Evolutionary conservation across 441 rosid species (phyloP).

Genomic region (Arabidopsis hybrid): DNA sequence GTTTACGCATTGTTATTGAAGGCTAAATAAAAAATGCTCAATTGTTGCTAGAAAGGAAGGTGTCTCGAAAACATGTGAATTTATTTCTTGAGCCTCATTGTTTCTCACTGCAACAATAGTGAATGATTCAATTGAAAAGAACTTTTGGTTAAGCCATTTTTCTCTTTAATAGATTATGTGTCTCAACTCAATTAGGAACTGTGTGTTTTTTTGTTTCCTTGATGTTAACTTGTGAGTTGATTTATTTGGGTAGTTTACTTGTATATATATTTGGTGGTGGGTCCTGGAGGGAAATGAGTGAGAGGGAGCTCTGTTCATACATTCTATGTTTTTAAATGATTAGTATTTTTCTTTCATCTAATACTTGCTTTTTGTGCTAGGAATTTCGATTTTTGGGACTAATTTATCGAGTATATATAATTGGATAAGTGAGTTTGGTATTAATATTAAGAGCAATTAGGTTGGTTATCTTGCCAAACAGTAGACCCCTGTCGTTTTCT

Average conservation of each 20-base stretch:
- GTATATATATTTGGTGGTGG: conserved; percentile 27
- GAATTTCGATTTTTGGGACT: conserved; percentile 25
- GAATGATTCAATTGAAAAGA: conserved; percentile 1
- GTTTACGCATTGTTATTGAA: conserved; percentile 23
- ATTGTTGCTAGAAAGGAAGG: not conserved
- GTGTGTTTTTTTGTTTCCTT: conserved; percentile 23
- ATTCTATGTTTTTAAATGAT: conserved; percentile 14
- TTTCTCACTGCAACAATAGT: conserved; percentile 2
- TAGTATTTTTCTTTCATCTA: conserved; percentile 21
- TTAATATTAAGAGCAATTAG: not conserved
- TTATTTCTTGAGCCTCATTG: not conserved
- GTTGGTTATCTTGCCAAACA: conserved; percentile 6
- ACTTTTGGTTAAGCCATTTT: no score
- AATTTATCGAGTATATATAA: not conserved
- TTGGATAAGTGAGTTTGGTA: not conserved
- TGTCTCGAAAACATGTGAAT: not conserved
- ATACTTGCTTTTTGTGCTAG: not conserved
- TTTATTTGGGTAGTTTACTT: conserved; percentile 3
- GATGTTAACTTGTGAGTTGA: conserved; percentile 12
- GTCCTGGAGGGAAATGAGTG: conserved; percentile 24
- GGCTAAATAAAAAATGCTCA: not conserved
- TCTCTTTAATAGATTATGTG: no score
- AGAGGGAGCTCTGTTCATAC: not conserved
- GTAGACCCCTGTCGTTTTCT: conserved; percentile 1
- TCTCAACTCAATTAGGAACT: not conserved